Conservation (phyloP, 306 rosid genomes). For the Trifolium pratense region DNA sequence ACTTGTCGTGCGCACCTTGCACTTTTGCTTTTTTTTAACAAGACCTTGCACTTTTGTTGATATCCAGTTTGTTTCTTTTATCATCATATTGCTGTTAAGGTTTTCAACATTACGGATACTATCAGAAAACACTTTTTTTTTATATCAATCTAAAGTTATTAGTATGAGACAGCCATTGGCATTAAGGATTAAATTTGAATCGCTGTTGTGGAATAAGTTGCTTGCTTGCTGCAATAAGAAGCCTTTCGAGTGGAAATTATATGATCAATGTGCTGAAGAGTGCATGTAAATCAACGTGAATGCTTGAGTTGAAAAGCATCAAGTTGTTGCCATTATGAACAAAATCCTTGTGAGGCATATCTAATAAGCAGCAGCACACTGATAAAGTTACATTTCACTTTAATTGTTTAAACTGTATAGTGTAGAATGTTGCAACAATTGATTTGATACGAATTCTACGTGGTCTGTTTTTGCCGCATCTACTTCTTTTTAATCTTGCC, state of each 20-base stretch:
- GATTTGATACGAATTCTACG: conserved; percentile 19
- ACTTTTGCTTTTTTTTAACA: no score
- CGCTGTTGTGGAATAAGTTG: not conserved
- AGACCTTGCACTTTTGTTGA: conserved; percentile 1
- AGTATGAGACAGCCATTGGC: conserved; percentile 1
- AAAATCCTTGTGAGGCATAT: conserved; percentile 16
- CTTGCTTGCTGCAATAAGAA: conserved; percentile 27
- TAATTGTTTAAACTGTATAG: conserved; percentile 10
- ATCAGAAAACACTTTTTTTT: not conserved
- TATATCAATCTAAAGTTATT: conserved; percentile 2
- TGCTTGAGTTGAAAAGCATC: conserved; percentile 20
- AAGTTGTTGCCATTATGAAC: conserved; percentile 11
- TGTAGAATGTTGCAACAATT: conserved; percentile 1
- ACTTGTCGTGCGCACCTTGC: conserved; percentile 2
- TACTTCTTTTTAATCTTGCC: not conserved
- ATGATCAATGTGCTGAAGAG: conserved; percentile 6
- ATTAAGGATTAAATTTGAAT: not conserved
- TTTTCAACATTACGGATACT: conserved; percentile 8
- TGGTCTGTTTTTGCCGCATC: not conserved
- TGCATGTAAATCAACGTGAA: conserved; percentile 31
- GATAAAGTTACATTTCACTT: conserved; percentile 18
- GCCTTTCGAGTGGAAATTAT: not conserved
- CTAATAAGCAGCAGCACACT: conserved; percentile 27
- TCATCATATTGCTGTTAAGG: not conserved
- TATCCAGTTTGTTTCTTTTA: no score